Base-by-base conservation (phyloP, 78 protist genomes). In the Pelomyxa schiedti region DNA sequence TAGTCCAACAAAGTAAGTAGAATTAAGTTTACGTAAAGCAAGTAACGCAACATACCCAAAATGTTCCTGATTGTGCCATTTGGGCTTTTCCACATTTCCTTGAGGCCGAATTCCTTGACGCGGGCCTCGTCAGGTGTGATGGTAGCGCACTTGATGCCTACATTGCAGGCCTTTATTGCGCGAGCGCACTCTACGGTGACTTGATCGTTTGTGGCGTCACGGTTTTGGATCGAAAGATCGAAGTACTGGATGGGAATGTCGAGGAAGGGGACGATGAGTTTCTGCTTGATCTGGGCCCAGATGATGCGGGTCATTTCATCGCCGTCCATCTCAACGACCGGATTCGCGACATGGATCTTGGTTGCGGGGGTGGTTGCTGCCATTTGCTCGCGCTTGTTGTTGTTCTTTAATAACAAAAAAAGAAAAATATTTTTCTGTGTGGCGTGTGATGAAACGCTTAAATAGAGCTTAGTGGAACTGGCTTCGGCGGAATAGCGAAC, bases 101-200 rank as follows among this genome's bases (percentile, higher is more conserved):
- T 91, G 43, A 94, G 81, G 29, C 72, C 16, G 58, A 47, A 47
- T 16, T 47, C 93, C 42, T 80, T 9, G 39, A 94, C 96, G 40
- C 97, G 86, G 8, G 47, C 88, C 79, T 91, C 95, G 42, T 92
- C 95, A 26, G 97, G 96, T n/a, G 97, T 94, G 66, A 94, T 94
- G 52, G 97, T 94, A 24, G 97, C 97, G 86, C 96, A 94, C 89
- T 94, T 94, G 82, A 94, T 86, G 70, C 95, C 97, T 64, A 94
- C 95, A 37, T 85, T 80, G 81, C 29, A 26, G 69, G 58, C 35
- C 39, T 66, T 39, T 74, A 88, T 91, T 75, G 95, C 97, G 41
- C 89, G 22, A 32, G 96, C 95, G n/a, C 88, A 58, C 36, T 94
- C 96, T 35, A 90, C 65, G 58, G 95, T 94, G 74, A 91, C 84